phyloP scores from a whole-genome alignment of 108 stramenopile genomes.

The Schizochytrium sp. region DNA sequence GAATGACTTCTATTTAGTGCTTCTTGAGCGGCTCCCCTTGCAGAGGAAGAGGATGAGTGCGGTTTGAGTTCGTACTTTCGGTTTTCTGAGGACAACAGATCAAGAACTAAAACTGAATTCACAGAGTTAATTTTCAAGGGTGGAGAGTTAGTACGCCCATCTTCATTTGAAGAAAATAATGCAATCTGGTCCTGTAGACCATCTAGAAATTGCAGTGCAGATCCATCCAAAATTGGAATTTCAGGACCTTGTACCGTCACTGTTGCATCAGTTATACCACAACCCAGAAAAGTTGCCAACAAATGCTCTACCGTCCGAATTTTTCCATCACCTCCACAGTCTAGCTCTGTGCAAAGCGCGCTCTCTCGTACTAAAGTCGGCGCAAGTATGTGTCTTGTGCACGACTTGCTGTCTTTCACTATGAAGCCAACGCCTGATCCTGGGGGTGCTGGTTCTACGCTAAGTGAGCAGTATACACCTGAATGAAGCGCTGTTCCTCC shows the following conservation, averaged over 20 bases:
- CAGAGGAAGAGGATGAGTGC: background rate
- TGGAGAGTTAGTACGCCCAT: background rate
- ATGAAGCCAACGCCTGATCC: slow-evolving; percentile 10
- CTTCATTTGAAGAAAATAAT: background rate
- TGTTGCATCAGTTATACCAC: background rate
- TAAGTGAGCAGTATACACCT: background rate
- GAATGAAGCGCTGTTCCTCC: slow-evolving; percentile 3
- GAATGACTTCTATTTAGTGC: background rate
- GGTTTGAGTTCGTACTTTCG: background rate
- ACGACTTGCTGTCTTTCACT: background rate
- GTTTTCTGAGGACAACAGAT: background rate
- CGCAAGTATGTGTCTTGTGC: background rate
- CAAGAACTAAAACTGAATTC: background rate
- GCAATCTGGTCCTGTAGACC: background rate
- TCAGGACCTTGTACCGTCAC: slow-evolving; percentile 14
- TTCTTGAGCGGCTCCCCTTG: too few species aligned
- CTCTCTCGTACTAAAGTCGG: background rate
- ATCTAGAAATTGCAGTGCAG: background rate
- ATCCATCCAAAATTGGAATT: slow-evolving; percentile 24
- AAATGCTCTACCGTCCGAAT: slow-evolving; percentile 43
- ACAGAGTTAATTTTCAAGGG: background rate
- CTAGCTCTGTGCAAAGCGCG: background rate
- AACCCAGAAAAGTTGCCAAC: background rate
- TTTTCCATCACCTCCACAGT: background rate
- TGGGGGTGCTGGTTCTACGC: background rate